Conservation (phyloP, 495 filamentous ascomycete genomes). For the Penicillium coffeae region DNA sequence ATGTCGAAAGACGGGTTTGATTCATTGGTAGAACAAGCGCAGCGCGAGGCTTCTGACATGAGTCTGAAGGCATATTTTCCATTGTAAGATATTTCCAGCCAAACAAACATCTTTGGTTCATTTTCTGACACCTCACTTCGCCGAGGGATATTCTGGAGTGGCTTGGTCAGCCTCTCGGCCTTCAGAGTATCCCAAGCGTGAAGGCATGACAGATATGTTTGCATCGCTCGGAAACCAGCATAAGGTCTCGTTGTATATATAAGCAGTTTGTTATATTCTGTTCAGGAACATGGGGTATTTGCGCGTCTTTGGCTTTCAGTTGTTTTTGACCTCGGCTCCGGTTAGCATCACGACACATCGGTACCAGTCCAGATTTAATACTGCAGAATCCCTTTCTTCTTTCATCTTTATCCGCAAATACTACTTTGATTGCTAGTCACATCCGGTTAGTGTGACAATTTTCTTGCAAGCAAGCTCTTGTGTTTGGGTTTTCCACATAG, state of each 20-base stretch:
- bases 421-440: no score
- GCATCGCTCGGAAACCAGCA: constrained; percentile 52
- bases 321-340: neutral
- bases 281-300: neutral
- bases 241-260: neutral
- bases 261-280: neutral
- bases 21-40: constrained; percentile 61
- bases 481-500: no score
- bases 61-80: constrained; percentile 73
- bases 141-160: neutral
- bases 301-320: neutral
- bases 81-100: constrained; percentile 50
- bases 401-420: no score
- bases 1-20: constrained; percentile 64
- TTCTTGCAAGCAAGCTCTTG: no score
- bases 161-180: neutral
- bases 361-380: neutral
- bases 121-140: neutral
- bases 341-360: neutral
- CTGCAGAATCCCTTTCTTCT: neutral
- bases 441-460: no score
- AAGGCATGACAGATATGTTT: constrained; percentile 44
- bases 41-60: constrained; percentile 60
- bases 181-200: neutral
- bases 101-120: neutral